Evolutionary conservation across 305 asterid genomes (phyloP).

Genomic region (Fraxinus dipetala): DNA sequence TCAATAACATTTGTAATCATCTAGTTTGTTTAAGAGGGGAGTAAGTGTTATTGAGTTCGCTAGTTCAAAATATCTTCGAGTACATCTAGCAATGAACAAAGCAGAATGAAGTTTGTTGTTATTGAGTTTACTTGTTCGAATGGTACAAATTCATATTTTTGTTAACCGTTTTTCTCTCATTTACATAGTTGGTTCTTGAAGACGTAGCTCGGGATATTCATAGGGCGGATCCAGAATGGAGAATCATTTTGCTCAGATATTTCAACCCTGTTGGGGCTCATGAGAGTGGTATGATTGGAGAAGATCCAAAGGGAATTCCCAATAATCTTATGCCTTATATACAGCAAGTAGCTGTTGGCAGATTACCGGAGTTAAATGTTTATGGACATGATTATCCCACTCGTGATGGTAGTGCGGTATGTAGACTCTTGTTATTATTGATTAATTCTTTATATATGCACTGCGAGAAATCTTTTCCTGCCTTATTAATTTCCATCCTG

Average conservation of each 20-base stretch:
- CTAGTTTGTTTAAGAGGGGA: not conserved
- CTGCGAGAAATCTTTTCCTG: not conserved
- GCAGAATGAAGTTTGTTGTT: not conserved
- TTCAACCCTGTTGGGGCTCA: conserved; percentile 96
- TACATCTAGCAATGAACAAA: not conserved
- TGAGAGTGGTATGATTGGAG: conserved; percentile 82
- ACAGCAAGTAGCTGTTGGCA: conserved; percentile 88
- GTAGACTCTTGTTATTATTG: conserved; percentile 9
- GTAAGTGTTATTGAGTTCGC: not conserved
- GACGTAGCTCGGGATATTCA: conserved; percentile 80
- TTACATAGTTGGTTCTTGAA: conserved; percentile 66
- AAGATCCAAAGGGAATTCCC: conserved; percentile 91
- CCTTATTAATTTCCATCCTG: not conserved
- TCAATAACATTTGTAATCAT: not conserved
- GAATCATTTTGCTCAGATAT: conserved; percentile 76
- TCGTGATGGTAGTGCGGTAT: conserved; percentile 87
- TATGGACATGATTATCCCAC: conserved; percentile 92
- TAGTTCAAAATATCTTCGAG: not conserved
- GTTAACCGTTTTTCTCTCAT: conserved; percentile 11
- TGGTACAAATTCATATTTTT: not conserved
- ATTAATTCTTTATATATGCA: not conserved
- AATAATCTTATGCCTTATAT: conserved; percentile 96
- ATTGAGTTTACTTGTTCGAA: not conserved
- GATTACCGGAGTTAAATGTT: conserved; percentile 76
- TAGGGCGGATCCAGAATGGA: conserved; percentile 71